Conservation (phyloP, 78 protist genomes). For the Capsaspora owczarzaki region DNA sequence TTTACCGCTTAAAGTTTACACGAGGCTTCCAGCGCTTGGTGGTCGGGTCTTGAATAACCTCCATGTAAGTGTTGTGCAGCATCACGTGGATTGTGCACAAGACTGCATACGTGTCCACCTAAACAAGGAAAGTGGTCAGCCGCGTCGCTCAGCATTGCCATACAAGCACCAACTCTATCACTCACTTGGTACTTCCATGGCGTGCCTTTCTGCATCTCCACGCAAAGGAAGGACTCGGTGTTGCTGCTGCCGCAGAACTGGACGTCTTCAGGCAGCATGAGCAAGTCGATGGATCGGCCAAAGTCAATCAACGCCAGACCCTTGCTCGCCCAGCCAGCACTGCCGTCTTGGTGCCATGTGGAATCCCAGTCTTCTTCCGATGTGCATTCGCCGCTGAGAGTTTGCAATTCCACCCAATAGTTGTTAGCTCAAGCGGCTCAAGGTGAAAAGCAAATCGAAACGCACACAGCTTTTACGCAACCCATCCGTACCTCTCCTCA, state of each 20-base stretch:
- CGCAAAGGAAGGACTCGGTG: constrained; percentile 19
- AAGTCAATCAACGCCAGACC: constrained; percentile 54
- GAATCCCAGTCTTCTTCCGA: neutral
- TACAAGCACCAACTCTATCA: neutral
- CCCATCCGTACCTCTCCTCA: neutral
- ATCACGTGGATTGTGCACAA: constrained; percentile 7
- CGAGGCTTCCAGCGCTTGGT: neutral
- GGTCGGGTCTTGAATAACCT: neutral
- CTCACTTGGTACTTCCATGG: constrained; percentile 30
- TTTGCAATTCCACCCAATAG: too few species aligned
- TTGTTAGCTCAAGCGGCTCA: too few species aligned
- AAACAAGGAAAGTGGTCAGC: neutral
- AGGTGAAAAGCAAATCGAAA: too few species aligned
- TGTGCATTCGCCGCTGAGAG: too few species aligned
- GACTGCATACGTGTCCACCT: neutral
- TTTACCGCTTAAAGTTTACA: neutral
- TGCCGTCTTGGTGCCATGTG: constrained; percentile 22
- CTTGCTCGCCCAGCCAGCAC: constrained; percentile 35
- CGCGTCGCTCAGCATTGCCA: neutral
- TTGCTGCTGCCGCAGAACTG: constrained; percentile 10
- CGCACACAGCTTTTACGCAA: too few species aligned
- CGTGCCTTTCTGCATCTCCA: constrained; percentile 13
- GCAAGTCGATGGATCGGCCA: constrained; percentile 42
- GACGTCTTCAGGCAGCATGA: constrained; percentile 8
- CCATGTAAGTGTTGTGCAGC: constrained; percentile 15